A percentile compares a stretch with the other conserved stretches of the same genome.
phyloP scores from a whole-genome alignment of 1,139 yeast genomes.

The Geotrichum candidum region DNA sequence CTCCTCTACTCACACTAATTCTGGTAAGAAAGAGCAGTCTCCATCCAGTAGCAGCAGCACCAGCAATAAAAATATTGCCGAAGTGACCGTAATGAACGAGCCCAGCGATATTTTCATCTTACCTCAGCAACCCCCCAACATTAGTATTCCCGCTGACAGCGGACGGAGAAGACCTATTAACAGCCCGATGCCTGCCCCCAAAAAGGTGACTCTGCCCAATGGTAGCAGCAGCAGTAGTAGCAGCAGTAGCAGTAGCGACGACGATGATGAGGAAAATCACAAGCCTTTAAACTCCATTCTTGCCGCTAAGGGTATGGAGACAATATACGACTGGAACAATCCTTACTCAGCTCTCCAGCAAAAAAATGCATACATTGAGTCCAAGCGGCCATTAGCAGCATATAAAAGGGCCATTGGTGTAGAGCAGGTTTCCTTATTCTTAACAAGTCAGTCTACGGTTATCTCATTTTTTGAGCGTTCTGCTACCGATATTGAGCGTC shows the following conservation, averaged over 20 bases:
- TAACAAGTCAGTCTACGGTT: slow-evolving; percentile 42
- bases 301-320: slow-evolving; percentile 23
- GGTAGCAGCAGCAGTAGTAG: slow-evolving; percentile 5
- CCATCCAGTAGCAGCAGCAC: neutral
- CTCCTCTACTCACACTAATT: neutral
- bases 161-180: slow-evolving; percentile 1
- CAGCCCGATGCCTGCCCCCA: slow-evolving; percentile 3
- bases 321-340: slow-evolving; percentile 38
- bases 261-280: slow-evolving; percentile 11
- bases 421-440: slow-evolving; percentile 48
- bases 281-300: slow-evolving; percentile 4
- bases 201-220: slow-evolving; percentile 1
- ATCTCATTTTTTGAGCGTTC: slow-evolving; percentile 52
- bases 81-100: neutral
- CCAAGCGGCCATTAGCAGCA: slow-evolving; percentile 42
- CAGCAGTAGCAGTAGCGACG: slow-evolving; percentile 9
- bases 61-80: neutral
- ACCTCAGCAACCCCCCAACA: neutral
- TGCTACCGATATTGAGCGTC: slow-evolving; percentile 46
- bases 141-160: neutral
- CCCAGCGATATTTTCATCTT: neutral
- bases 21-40: neutral
- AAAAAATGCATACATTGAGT: slow-evolving; percentile 35
- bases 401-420: slow-evolving; percentile 45
- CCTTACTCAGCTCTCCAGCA: slow-evolving; percentile 28